Conservation (phyloP, 306 rosid species). For the Mimosa pudica region DNA sequence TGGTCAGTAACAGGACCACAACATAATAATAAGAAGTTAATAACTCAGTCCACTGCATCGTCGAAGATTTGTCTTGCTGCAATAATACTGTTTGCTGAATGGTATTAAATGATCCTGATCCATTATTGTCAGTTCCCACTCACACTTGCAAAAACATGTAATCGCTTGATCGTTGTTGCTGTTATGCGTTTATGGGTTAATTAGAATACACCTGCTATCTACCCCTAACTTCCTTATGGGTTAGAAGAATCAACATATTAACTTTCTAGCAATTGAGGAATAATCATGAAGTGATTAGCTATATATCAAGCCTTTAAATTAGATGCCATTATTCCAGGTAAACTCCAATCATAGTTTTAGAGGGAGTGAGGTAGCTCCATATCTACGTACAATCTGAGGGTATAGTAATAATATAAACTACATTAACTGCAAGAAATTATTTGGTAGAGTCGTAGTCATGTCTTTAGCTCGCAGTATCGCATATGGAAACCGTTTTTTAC, state of each 20-base stretch:
- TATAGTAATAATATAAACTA: background rate
- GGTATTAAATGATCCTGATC: slow-evolving; percentile 34
- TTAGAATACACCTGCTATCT: background rate
- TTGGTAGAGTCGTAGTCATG: background rate
- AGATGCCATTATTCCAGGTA: background rate
- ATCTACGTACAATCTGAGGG: background rate
- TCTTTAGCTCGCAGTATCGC: background rate
- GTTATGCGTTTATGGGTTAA: background rate
- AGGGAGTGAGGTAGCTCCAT: background rate
- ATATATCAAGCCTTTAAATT: background rate
- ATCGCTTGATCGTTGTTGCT: background rate
- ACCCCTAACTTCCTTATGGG: background rate
- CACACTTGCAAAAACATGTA: background rate
- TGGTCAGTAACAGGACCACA: slow-evolving; percentile 33
- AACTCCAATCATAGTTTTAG: background rate
- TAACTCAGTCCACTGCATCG: slow-evolving; percentile 9
- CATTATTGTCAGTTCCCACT: background rate
- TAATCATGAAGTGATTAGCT: background rate
- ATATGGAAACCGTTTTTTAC: background rate
- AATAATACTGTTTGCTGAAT: slow-evolving; percentile 29
- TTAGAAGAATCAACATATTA: background rate
- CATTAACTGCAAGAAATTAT: background rate
- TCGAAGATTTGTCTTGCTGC: slow-evolving; percentile 27
- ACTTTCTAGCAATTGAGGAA: background rate
- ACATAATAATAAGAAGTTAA: slow-evolving; percentile 6